Base-by-base conservation (phyloP, 139 green algal genomes). In the Closterium sp. region DNA sequence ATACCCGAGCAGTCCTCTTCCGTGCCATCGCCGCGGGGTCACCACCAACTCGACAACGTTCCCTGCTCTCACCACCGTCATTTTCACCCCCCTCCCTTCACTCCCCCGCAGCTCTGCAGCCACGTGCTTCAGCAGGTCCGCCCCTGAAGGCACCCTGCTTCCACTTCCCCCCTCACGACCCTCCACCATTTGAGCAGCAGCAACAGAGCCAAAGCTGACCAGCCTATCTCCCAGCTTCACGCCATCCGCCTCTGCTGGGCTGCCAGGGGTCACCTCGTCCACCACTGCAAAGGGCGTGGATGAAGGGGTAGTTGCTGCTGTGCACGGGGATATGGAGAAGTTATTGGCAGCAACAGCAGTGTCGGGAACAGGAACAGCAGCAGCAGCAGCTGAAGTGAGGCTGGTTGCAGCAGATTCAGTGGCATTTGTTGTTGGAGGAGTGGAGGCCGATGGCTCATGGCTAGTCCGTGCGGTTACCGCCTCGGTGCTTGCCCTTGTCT, bases 1-100 rank as follows among this genome's bases (percentile, higher is more conserved):
- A 89, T 90, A 98, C 33, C 96, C 96, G 84, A 98, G 95, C 84
- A 98, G 92, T 3, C 96, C 96, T 31, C 96, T 90, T 4, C 96
- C 96, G 7, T 25, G 76, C 96, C 96, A 98, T 3, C 28, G 86
- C 23, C 92, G 91, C 1, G 97, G 96, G 31, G 87, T 94, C n/a
- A 98, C 93, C 33, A 36, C 25, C 87, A 98, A 38, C 23, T 34
- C 12, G 36, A 95, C 6, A 3, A 88, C 66, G 1, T 85, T 83
- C 0, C 96, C 96, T 3, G 92, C 84, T 16, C 96, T 89, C 86
- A 97, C 86, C n/a, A 98, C 92, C n/a, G 93, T 30, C n/a, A 95
- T 84, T 16, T 85, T 55, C 38, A 98, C 94, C 6, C 88, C 83
- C 16, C 81, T 43, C 9, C 92, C 94, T 85, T 97, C 94, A 88